Conservation (phyloP, 78 protist genomes). For the Chrysochromulina parva region DNA sequence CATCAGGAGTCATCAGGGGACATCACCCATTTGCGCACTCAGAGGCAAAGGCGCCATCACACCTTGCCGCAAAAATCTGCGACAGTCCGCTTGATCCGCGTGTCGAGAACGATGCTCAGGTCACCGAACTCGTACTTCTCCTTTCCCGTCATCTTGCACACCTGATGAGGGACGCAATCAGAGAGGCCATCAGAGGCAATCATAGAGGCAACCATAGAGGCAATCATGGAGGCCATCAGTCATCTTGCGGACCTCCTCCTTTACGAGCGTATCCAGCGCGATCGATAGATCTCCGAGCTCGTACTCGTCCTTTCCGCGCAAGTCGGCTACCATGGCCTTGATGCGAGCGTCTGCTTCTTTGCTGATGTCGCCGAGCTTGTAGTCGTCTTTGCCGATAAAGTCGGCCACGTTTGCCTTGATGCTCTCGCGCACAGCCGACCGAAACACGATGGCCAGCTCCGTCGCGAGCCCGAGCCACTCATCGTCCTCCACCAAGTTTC, state of each 20-base stretch:
- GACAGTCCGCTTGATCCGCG: background rate
- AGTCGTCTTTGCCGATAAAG: background rate
- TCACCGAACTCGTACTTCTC: background rate
- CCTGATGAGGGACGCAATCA: no score
- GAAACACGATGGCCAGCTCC: background rate
- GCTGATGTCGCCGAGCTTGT: slow-evolving; percentile 7
- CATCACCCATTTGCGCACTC: background rate
- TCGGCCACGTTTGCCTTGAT: background rate
- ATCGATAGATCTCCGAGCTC: background rate
- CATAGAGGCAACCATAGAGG: no score
- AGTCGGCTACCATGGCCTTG: background rate
- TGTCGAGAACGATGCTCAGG: background rate
- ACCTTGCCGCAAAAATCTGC: background rate
- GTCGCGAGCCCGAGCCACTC: background rate
- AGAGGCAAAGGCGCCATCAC: no score
- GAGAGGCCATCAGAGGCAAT: no score
- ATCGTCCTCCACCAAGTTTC: background rate
- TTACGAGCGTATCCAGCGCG: background rate
- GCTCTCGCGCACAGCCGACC: background rate
- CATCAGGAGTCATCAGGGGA: no score
- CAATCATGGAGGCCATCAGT: no score
- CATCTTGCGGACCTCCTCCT: background rate
- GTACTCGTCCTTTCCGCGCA: slow-evolving; percentile 21
- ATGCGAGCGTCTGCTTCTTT: background rate
- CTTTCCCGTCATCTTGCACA: background rate